A percentile compares a stretch with the other conserved stretches of the same genome.
These are phyloP conservation scores for Candida sithepensis DNA, from an alignment of 805 yeast genomes.

Conservation along the genomic window DNA sequence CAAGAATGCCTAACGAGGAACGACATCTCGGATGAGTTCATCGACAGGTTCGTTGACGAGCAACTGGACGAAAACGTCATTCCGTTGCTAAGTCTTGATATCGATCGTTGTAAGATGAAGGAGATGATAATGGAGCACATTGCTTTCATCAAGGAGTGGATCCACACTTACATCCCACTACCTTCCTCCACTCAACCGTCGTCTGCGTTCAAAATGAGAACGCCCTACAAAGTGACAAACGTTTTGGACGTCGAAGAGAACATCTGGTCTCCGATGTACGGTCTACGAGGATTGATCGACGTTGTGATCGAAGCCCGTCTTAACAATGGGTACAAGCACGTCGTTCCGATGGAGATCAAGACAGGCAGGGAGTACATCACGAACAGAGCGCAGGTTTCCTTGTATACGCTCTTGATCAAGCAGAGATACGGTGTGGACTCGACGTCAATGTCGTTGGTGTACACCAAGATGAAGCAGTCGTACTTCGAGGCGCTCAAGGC, in stretches of 20 bases:
- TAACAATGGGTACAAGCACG: slow-evolving; percentile 42
- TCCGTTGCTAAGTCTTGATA: slow-evolving; percentile 54
- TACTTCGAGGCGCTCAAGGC: slow-evolving; percentile 39
- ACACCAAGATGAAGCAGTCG: slow-evolving; percentile 57
- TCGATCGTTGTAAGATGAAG: slow-evolving; percentile 41
- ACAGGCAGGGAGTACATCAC: slow-evolving; percentile 68
- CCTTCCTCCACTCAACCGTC: slow-evolving; percentile 1
- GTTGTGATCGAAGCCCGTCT: slow-evolving; percentile 67
- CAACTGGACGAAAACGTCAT: slow-evolving; percentile 23
- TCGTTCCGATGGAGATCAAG: slow-evolving; percentile 85
- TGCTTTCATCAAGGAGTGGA: slow-evolving; percentile 52
- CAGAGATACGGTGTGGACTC: slow-evolving; percentile 77
- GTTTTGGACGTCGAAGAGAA: slow-evolving; percentile 85
- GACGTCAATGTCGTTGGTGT: slow-evolving; percentile 63
- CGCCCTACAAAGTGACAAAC: slow-evolving; percentile 52
- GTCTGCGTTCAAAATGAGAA: slow-evolving; percentile 15
- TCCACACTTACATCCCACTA: slow-evolving; percentile 36
- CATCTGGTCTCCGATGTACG: slow-evolving; percentile 88
- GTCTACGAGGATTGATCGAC: slow-evolving; percentile 86
- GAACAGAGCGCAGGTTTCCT: slow-evolving; percentile 83
- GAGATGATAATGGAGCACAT: slow-evolving; percentile 44
- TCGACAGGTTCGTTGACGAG: slow-evolving; percentile 32
- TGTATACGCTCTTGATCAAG: slow-evolving; percentile 73
- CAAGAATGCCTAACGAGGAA: slow-evolving; percentile 49
- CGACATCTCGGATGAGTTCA: slow-evolving; percentile 35